Percentiles rank a stretch among this genome's conserved stretches.
Conservation (phyloP, 768 basidiomycete genomes). For the Mycena polygramma region DNA sequence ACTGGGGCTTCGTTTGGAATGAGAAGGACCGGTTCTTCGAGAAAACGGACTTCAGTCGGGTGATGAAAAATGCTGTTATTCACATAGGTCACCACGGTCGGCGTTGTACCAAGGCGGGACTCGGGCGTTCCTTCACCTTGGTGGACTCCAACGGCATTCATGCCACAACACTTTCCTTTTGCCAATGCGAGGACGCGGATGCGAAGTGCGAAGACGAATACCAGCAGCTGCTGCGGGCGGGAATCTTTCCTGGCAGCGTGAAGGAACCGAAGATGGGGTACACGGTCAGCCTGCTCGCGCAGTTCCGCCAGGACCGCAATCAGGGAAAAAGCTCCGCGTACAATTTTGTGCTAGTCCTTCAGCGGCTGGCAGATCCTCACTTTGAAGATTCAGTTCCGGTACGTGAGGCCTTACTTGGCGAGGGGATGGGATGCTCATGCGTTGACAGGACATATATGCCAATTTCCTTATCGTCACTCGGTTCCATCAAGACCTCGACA, state of each 20-base stretch:
- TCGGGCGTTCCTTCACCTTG: conserved; percentile 13
- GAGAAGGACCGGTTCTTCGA: conserved; percentile 17
- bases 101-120: conserved; percentile 19
- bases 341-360: conserved; percentile 25
- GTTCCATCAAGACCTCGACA: conserved; percentile 19
- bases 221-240: conserved; percentile 18
- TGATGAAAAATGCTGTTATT: conserved; percentile 3
- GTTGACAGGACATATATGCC: conserved; percentile 19
- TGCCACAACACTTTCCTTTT: conserved; percentile 26
- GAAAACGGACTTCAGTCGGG: conserved; percentile 15
- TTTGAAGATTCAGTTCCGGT: conserved; percentile 27
- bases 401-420: not conserved
- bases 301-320: conserved; percentile 17
- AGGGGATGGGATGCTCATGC: not conserved
- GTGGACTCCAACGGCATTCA: conserved; percentile 33
- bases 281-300: conserved; percentile 20
- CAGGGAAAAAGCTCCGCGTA: conserved; percentile 30
- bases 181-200: conserved; percentile 15
- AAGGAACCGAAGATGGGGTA: conserved; percentile 23
- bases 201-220: conserved; percentile 1
- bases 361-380: conserved; percentile 27
- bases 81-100: conserved; percentile 19
- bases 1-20: conserved; percentile 31
- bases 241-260: conserved; percentile 28
- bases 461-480: conserved; percentile 22